phyloP scores from a whole-genome alignment of 306 rosid genomes.

The Quercus robur region DNA sequence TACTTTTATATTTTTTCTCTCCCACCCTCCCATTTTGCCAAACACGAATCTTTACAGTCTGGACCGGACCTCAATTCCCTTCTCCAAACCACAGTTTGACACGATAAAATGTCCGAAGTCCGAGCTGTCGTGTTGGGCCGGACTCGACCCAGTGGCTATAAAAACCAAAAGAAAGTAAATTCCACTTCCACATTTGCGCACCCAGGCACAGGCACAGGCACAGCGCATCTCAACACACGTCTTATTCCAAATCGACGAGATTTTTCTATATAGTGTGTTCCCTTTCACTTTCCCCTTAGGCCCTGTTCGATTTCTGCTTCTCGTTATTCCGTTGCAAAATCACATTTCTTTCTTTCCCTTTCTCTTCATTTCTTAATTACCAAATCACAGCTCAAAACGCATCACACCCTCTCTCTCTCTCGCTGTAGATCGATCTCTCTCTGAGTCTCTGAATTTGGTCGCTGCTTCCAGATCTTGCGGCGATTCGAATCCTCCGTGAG shows the following conservation, averaged over 20 bases:
- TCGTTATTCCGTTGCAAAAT: slow-evolving; percentile 22
- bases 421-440: slow-evolving; percentile 32
- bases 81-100: too few relatives aligned
- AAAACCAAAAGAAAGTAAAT: not conserved
- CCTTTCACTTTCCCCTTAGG: not conserved
- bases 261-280: not conserved
- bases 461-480: slow-evolving; percentile 63
- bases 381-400: slow-evolving; percentile 9
- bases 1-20: too few relatives aligned
- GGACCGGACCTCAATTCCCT: too few relatives aligned
- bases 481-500: slow-evolving; percentile 41
- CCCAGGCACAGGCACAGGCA: not conserved
- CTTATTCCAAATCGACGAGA: not conserved
- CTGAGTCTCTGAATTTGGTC: slow-evolving; percentile 42
- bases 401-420: slow-evolving; percentile 19
- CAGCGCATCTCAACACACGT: slow-evolving; percentile 12
- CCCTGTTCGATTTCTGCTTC: slow-evolving; percentile 22
- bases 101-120: too few relatives aligned
- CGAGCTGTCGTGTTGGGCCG: not conserved
- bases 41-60: too few relatives aligned
- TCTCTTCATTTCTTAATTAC: slow-evolving; percentile 33
- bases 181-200: not conserved
- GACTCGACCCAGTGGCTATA: slow-evolving; percentile 3
- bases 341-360: slow-evolving; percentile 19
- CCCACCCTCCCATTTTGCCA: too few relatives aligned